phyloP scores from a whole-genome alignment of 768 basidiomycete genomes.

The Vishniacozyma victoriae region DNA sequence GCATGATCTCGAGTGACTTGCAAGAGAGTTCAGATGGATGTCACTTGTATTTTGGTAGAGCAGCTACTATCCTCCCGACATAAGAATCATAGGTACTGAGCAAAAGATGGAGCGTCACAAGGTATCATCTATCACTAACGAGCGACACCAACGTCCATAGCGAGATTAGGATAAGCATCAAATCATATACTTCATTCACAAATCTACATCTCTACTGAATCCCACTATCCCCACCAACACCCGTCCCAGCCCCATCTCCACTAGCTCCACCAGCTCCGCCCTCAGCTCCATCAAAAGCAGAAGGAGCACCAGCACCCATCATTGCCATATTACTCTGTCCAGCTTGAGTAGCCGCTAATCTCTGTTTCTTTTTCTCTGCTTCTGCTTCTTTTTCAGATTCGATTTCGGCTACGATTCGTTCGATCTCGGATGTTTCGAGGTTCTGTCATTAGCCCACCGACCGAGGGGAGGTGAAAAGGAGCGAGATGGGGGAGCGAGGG shows the following conservation, averaged over 20 bases:
- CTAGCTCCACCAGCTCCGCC: conserved; percentile 7
- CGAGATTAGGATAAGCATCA: no score
- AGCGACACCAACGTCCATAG: no score
- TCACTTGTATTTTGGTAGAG: no score
- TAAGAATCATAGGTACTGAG: no score
- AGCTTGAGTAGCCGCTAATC: conserved; percentile 70
- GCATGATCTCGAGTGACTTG: not conserved
- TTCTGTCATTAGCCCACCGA: conserved; percentile 55
- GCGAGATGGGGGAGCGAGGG: no score
- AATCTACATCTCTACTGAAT: conserved; percentile 27
- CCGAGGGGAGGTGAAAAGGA: no score
- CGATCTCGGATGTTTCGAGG: conserved; percentile 78
- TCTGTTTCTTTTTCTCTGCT: conserved; percentile 86
- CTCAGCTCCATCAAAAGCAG: conserved; percentile 7
- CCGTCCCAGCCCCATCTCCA: conserved; percentile 12
- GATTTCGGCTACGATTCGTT: conserved; percentile 83
- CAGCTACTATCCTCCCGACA: no score
- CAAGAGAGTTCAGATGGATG: no score
- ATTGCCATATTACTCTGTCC: conserved; percentile 41
- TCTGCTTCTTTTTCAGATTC: conserved; percentile 97
- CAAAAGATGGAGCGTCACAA: no score
- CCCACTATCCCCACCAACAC: conserved; percentile 22
- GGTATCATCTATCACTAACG: no score
- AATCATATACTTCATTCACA: no score
- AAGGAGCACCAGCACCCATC: conserved; percentile 5